Evolutionary conservation across 192 early-diverging fungal genomes (phyloP), one percentile per base, ranked within the genome.

Genomic region (Geranomyces michiganensis): DNA sequence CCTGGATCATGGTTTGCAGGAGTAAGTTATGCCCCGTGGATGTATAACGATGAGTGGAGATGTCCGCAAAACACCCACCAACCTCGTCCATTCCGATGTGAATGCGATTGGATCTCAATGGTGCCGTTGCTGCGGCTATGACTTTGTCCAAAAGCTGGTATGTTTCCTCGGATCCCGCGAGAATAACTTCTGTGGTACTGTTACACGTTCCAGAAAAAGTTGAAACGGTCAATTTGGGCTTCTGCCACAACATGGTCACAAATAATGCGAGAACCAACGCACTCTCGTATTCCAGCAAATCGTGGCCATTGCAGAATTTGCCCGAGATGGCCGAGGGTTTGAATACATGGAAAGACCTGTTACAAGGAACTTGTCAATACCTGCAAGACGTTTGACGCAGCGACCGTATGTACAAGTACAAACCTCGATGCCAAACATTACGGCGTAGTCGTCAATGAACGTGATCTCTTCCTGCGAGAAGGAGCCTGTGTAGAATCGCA

Each of bases 61-160:
- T n/a, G n/a, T n/a, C n/a, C 2, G 24, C 17, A 27, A 17, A 22
- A 10, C 5, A 71, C 0, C 19, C 32, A 4, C 49, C 36, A 47
- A 68, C 92, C 79, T 95, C 93, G 74, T 95, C 93, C 88, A 93
- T 88, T 46, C 93, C 93, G 72, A 95, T 84, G 69, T 94, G 93
- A 64, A 95, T 94, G 19, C 90, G 81, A 62, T 84, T 85, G 21
- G 93, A 93, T 58, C 90, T 75, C 41, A 95, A 78, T 26, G 92
- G 91, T 19, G 81, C 74, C 15, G 87, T 82, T 22, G 85, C 86
- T 0, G 89, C 77, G 15, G 73, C 81, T 22, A 95, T 86, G 47
- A 95, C 76, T 65, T 89, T 91, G 32, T 90, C 90, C 33, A 95
- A 80, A 46, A 95, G 80, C 30, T 82, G 84, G 69, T 93, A 95